Evolutionary conservation across 1,284 basidiomycete species (phyloP), one percentile per base, ranked within the genome.

Genomic region (Cryptococcus amylolentus): DNA sequence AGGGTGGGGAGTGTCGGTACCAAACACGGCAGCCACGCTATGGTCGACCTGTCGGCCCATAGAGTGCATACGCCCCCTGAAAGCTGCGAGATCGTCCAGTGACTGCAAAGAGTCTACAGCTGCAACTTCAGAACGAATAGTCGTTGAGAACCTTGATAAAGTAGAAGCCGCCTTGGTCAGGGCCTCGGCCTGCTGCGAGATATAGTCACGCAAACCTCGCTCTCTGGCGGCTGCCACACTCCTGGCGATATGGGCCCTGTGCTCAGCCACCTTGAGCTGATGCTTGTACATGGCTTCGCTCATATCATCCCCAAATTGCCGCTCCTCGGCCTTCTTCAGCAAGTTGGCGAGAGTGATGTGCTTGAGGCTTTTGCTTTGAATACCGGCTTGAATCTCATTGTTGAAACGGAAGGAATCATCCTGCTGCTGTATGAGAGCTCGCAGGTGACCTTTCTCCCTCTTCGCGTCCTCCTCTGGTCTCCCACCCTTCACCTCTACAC

Each of bases 291-390:
- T 57, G 0, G 59, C 59, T 64, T 86, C 85, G 8, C 41, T 42
- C 12, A 63, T 38, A 31, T 61, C 58, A 14, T 65, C 66, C 61
- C 90, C 88, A 20, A 88, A 88, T 54, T 83, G 84, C 49, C 89
- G 82, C 69, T 91, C 87, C 49, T 86, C 86, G 31, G 88, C 84
- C 12, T 88, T 88, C 27, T 87, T 84, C 63, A 96, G 82, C 35
- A 88, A 86, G 9, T 87, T 88, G 31, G 91, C 86, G 67, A 95
- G 88, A 80, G 92, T 88, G 38, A 85, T 85, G 50, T 81, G 82
- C 13, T 89, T 86, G 68, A 91, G 91, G 54, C 81, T 81, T 9
- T 89, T 87, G 9, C 84, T 84, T 65, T 84, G 83, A 18, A 90
- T 73, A 44, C 85, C 84, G 40, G 78, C 73, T 58, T 83, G 84